phyloP scores from a whole-genome alignment of 495 filamentous ascomycete species.

The Podospora anserina region DNA sequence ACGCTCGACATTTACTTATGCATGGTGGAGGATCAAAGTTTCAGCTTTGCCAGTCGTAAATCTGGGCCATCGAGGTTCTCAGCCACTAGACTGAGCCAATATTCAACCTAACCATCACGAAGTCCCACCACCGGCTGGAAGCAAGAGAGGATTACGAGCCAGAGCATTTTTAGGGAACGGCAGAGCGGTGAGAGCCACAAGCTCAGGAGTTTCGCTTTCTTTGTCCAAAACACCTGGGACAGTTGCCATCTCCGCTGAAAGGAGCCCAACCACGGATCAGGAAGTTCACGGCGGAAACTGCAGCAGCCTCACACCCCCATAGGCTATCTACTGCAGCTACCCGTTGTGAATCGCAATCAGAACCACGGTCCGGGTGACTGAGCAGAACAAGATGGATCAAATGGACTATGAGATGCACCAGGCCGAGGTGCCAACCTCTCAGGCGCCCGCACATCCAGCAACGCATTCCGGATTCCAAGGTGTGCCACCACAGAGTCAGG shows the following conservation, averaged over 20 bases:
- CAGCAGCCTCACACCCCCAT: background rate
- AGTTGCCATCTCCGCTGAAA: background rate
- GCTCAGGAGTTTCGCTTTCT: background rate
- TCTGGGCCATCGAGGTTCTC: background rate
- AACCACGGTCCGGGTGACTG: background rate
- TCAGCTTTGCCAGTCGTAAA: background rate
- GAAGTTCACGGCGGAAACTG: background rate
- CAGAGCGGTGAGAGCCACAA: background rate
- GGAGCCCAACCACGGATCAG: background rate
- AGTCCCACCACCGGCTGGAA: background rate
- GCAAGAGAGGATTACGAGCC: background rate
- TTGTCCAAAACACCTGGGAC: background rate
- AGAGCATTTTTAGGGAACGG: background rate
- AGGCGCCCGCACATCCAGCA: conserved; percentile 6
- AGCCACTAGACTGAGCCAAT: background rate
- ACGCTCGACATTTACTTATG: background rate
- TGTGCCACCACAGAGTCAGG: conserved; percentile 7
- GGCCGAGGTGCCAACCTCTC: conserved; percentile 12
- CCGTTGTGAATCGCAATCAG: background rate
- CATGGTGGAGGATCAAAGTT: background rate
- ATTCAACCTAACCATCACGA: background rate
- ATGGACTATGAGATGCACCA: conserved; percentile 28
- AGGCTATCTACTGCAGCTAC: background rate
- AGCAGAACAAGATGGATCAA: conserved; percentile 18
- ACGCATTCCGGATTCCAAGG: conserved; percentile 7